These are phyloP conservation scores for Colletotrichum noveboracense DNA, from an alignment of 2,329 filamentous ascomycete species.

Conservation along the genomic window DNA sequence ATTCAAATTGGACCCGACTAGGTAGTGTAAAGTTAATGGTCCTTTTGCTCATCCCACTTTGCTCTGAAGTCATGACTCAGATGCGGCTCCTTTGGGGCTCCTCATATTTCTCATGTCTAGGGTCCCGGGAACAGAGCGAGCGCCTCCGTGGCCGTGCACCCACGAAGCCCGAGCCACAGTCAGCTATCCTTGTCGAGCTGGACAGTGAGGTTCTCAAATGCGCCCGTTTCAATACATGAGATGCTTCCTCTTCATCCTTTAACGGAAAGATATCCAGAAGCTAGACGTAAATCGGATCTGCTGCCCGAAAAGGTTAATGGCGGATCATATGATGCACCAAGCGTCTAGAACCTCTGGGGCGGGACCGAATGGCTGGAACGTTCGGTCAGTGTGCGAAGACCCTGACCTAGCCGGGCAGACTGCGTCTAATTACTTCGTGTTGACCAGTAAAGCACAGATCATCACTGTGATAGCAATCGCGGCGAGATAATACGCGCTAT, in stretches of 20 bases:
- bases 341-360: not conserved
- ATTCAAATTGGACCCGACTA: not conserved
- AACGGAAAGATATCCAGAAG: not conserved
- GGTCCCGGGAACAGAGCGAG: not conserved
- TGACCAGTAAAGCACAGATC: not conserved
- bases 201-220: not conserved
- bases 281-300: not conserved
- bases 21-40: not conserved
- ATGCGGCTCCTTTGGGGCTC: not conserved
- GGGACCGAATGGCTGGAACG: not conserved
- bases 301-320: not conserved
- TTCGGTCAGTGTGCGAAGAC: not conserved
- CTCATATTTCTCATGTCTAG: not conserved
- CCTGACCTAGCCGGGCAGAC: not conserved
- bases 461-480: not conserved
- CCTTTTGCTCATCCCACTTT: not conserved
- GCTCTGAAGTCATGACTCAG: not conserved
- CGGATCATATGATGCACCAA: not conserved
- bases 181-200: not conserved
- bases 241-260: not conserved
- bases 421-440: not conserved
- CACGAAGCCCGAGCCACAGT: not conserved
- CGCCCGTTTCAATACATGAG: not conserved
- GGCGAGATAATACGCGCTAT: not conserved
- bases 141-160: not conserved